phyloP scores from a whole-genome alignment of 495 filamentous ascomycete species.

The Cryomyces antarcticus region DNA sequence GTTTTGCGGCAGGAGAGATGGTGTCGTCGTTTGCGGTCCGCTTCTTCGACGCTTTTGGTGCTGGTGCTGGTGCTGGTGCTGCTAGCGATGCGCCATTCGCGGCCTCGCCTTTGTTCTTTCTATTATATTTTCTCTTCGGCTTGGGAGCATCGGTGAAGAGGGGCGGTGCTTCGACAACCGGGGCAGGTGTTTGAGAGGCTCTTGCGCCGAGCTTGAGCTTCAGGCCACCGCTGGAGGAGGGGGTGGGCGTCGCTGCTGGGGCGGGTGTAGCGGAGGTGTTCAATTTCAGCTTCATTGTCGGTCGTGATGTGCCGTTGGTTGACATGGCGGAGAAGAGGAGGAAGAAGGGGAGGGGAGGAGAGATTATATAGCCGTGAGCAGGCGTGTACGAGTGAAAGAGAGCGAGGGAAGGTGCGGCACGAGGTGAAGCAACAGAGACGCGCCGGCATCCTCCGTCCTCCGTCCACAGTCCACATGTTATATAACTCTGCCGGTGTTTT shows the following conservation, averaged over 20 bases:
- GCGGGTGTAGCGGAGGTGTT: not conserved
- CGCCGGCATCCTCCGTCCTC: too few relatives aligned
- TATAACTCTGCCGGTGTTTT: too few relatives aligned
- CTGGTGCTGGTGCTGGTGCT: not conserved
- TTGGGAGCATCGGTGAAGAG: conserved; percentile 8
- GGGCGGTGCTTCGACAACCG: conserved; percentile 4
- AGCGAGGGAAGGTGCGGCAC: too few relatives aligned
- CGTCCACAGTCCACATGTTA: too few relatives aligned
- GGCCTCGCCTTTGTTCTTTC: conserved; percentile 12
- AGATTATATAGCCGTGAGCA: too few relatives aligned
- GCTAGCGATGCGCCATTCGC: conserved; percentile 9
- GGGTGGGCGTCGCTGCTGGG: not conserved
- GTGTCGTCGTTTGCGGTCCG: conserved; percentile 18
- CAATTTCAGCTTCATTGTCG: conserved; percentile 6
- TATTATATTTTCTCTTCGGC: conserved; percentile 15
- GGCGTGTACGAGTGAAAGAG: too few relatives aligned
- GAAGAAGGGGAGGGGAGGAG: too few relatives aligned
- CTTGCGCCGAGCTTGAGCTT: conserved; percentile 21
- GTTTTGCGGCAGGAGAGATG: conserved; percentile 8
- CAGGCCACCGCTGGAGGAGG: not conserved
- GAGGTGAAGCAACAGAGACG: too few relatives aligned
- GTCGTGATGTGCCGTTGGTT: not conserved
- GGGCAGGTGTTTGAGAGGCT: conserved; percentile 7
- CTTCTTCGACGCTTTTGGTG: conserved; percentile 25
- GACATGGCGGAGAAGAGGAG: too few relatives aligned